A percentile compares a stretch with the other conserved stretches of the same genome.
Conservation (phyloP, 2,329 filamentous ascomycete species). For the Botryotinia narcissicola region DNA sequence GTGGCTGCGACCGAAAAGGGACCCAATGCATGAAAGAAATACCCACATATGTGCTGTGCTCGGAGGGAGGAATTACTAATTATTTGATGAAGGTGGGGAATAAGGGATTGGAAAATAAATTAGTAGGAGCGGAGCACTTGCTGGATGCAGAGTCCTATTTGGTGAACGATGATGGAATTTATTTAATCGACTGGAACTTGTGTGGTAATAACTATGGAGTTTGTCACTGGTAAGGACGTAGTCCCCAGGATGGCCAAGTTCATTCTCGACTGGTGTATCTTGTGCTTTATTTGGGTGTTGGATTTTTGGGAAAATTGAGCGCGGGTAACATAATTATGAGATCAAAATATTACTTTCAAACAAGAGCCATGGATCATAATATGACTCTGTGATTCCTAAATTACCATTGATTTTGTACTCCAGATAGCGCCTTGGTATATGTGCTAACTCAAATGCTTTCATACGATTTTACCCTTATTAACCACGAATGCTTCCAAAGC, state of each 20-base stretch:
- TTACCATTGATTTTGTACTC: constrained; percentile 17
- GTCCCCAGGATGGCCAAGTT: not conserved
- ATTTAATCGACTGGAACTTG: not conserved
- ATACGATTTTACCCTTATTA: constrained; percentile 77
- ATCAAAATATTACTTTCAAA: not conserved
- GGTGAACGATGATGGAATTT: not conserved
- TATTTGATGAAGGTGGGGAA: no score
- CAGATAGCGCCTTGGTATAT: constrained; percentile 17
- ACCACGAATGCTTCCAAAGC: constrained; percentile 86
- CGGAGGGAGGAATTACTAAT: not conserved
- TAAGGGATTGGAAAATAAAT: no score
- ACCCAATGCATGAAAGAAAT: not conserved
- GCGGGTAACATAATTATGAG: not conserved
- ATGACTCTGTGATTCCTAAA: constrained; percentile 1
- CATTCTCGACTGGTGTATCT: not conserved
- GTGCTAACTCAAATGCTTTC: constrained; percentile 4
- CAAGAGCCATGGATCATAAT: not conserved
- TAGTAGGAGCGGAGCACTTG: not conserved
- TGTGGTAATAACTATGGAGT: not conserved
- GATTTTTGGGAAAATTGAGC: not conserved
- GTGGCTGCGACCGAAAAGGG: not conserved
- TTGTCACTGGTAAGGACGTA: not conserved
- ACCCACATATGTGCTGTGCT: not conserved
- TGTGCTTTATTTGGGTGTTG: not conserved
- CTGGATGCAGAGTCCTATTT: not conserved